A percentile compares a stretch with the other conserved stretches of the same genome.
phyloP scores from a whole-genome alignment of 768 basidiomycete genomes.

The Rhodotorula kratochvilovae region DNA sequence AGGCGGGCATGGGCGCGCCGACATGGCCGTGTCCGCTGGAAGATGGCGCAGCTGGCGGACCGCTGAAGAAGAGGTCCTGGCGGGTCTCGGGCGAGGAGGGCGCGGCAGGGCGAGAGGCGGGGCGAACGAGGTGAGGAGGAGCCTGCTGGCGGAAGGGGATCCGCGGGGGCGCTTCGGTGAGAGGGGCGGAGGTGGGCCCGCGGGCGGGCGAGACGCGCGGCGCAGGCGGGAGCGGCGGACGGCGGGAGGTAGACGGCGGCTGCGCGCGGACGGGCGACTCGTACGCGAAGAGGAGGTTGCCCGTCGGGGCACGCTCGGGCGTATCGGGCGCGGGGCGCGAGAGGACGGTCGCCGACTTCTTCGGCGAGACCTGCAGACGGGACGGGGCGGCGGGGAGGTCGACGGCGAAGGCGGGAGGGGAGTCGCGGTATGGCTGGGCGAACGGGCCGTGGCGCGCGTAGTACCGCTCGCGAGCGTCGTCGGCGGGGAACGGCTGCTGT shows the following conservation, averaged over 20 bases:
- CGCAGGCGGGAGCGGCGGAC: not conserved
- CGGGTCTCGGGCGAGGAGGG: conserved; percentile 8
- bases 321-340: conserved; percentile 6
- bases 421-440: not conserved
- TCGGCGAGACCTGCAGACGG: conserved; percentile 33
- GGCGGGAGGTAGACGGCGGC: not conserved
- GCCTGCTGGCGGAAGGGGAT: conserved; percentile 18
- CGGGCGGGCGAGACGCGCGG: not conserved
- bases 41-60: not conserved
- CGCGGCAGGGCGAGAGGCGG: not conserved
- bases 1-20: conserved; percentile 26
- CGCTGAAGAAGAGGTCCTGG: conserved; percentile 19
- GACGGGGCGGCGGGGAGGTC: conserved; percentile 30
- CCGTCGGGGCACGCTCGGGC: not conserved
- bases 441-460: not conserved
- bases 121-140: conserved; percentile 2
- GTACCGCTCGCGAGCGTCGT: not conserved
- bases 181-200: not conserved
- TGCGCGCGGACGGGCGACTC: conserved; percentile 3
- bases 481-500: too few species aligned
- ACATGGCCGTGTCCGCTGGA: not conserved
- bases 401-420: conserved; percentile 7
- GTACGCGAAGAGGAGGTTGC: conserved; percentile 30
- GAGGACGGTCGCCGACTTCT: conserved; percentile 22
- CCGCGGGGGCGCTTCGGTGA: conserved; percentile 26